Conservation (phyloP, 176 grass and related monocot genomes). For the Juncus inflexus region DNA sequence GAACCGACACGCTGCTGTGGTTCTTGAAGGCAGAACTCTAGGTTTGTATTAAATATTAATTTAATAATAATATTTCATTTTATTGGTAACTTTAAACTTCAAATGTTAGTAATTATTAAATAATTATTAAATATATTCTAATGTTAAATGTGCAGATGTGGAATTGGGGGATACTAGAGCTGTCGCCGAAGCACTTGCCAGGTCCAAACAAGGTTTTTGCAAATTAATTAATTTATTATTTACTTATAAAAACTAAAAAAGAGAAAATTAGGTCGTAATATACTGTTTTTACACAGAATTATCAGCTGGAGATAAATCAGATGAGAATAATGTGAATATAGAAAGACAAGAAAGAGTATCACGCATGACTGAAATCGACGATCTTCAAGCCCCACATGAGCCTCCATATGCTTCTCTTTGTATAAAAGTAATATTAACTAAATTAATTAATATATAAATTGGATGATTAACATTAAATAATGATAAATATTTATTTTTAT, state of each 20-base stretch:
- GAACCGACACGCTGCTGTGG: constrained; percentile 94
- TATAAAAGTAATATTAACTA: constrained; percentile 58
- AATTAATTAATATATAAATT: constrained; percentile 13
- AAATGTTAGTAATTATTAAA: constrained; percentile 16
- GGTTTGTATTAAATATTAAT: constrained; percentile 39
- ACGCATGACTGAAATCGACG: constrained; percentile 90
- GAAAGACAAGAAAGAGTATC: constrained; percentile 55
- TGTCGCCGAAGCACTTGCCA: constrained; percentile 84
- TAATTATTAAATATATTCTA: constrained; percentile 25
- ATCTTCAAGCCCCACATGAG: constrained; percentile 59
- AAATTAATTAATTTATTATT: too few species aligned
- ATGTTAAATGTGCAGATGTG: constrained; percentile 47
- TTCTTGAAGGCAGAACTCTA: constrained; percentile 88
- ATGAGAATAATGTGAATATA: constrained; percentile 60
- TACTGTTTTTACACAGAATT: constrained; percentile 39
- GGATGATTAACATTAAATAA: neutral
- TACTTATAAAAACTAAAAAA: too few species aligned
- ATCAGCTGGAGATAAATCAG: constrained; percentile 35
- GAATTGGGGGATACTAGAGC: constrained; percentile 64
- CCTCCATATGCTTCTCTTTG: constrained; percentile 67
- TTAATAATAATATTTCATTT: neutral
- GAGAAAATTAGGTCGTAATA: neutral
- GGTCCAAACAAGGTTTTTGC: constrained; percentile 65
- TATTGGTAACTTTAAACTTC: neutral
- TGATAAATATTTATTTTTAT: constrained; percentile 26